phyloP scores from a whole-genome alignment of 495 filamentous ascomycete genomes.

The Penicillium parvum region DNA sequence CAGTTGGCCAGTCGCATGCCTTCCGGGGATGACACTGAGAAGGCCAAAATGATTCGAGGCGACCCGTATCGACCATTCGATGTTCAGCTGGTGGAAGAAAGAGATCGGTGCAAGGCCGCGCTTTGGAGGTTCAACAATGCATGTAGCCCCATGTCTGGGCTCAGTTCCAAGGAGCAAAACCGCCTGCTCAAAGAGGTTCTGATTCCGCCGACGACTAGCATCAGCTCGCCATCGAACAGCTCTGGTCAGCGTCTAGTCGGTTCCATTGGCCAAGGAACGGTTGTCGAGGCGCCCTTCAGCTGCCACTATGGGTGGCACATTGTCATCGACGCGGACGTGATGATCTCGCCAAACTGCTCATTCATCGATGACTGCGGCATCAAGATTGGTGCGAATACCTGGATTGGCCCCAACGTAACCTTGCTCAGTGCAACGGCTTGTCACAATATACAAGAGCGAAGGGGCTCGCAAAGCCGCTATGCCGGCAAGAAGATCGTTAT shows the following conservation, averaged over 20 bases:
- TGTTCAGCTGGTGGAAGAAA: constrained; percentile 74
- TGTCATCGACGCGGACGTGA: constrained; percentile 77
- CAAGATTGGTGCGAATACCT: constrained; percentile 70
- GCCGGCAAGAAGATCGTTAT: constrained; percentile 71
- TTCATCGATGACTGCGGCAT: constrained; percentile 76
- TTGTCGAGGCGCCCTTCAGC: constrained; percentile 84
- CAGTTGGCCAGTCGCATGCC: constrained; percentile 33
- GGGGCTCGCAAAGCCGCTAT: constrained; percentile 69
- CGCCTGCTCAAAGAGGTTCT: constrained; percentile 76
- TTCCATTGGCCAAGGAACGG: constrained; percentile 69
- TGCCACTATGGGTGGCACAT: constrained; percentile 98
- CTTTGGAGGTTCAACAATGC: constrained; percentile 88
- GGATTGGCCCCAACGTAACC: constrained; percentile 84
- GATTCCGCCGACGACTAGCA: constrained; percentile 42
- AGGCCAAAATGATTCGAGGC: constrained; percentile 91
- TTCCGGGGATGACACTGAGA: constrained; percentile 60
- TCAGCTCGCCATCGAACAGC: constrained; percentile 41
- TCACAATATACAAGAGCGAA: constrained; percentile 69
- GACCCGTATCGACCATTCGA: constrained; percentile 74
- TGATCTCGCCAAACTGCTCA: constrained; percentile 80
- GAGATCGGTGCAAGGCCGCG: constrained; percentile 79
- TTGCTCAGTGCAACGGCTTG: constrained; percentile 74
- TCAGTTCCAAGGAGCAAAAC: constrained; percentile 73
- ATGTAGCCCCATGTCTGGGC: constrained; percentile 69
- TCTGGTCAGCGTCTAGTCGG: constrained; percentile 41